Evolutionary conservation across 345 rosid genomes (phyloP).

Genomic region (Clausena lansium): DNA sequence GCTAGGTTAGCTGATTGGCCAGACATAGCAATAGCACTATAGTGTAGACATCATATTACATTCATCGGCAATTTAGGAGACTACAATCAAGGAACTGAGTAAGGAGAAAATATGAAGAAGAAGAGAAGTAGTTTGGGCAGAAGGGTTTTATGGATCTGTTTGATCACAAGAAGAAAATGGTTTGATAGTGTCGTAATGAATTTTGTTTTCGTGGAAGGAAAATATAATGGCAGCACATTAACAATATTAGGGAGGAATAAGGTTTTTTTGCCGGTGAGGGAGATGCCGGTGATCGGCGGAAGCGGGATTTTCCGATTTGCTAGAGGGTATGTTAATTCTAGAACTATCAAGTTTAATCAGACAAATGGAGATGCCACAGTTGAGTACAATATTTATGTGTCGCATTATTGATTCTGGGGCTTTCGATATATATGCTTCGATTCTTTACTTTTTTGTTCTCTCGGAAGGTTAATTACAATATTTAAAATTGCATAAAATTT

Average conservation of each 20-base stretch:
- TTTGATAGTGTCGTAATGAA: constrained; percentile 69
- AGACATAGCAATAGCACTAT: neutral
- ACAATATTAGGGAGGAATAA: constrained; percentile 65
- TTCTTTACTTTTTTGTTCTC: no score
- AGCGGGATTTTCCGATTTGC: constrained; percentile 79
- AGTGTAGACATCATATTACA: neutral
- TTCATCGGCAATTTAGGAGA: neutral
- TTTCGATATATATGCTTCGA: neutral
- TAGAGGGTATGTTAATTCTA: constrained; percentile 62
- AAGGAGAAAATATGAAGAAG: no score
- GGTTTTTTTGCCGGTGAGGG: constrained; percentile 49
- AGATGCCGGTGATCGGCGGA: constrained; percentile 78
- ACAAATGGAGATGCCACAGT: constrained; percentile 40
- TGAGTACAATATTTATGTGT: constrained; percentile 52
- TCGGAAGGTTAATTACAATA: no score
- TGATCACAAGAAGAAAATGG: constrained; percentile 55
- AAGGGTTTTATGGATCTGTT: constrained; percentile 63
- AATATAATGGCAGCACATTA: constrained; percentile 67
- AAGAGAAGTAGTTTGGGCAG: no score
- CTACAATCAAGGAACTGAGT: neutral
- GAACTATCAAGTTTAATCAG: constrained; percentile 39
- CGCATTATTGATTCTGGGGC: constrained; percentile 39
- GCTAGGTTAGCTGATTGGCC: neutral
- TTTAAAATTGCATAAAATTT: no score
- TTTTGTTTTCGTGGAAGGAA: constrained; percentile 60